Percentiles rank a stretch among this genome's conserved stretches.
phyloP scores from a whole-genome alignment of 2,329 filamentous ascomycete species.

The Penicillium italicum region DNA sequence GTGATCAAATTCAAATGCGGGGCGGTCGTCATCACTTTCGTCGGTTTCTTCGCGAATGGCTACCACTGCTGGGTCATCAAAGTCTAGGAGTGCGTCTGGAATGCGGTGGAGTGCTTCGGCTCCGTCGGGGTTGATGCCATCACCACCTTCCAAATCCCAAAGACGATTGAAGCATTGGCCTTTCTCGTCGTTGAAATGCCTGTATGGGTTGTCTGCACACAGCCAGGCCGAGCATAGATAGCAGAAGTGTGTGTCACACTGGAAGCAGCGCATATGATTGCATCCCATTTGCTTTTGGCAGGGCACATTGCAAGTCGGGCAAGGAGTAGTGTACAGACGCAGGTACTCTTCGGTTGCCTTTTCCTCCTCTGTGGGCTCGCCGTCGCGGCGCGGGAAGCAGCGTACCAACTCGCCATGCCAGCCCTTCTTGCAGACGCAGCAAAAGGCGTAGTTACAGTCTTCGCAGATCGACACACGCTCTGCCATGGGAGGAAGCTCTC shows the following conservation, averaged over 20 bases:
- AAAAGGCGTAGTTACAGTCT: constrained; percentile 87
- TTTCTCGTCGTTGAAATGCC: constrained; percentile 73
- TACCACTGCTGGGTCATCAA: constrained; percentile 23
- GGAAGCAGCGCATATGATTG: constrained; percentile 94
- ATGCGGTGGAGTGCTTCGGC: constrained; percentile 41
- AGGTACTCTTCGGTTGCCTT: constrained; percentile 84
- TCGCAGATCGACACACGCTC: constrained; percentile 81
- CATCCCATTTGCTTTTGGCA: constrained; percentile 90
- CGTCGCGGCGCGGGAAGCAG: constrained; percentile 59
- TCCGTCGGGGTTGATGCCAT: constrained; percentile 50
- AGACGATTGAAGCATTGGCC: constrained; percentile 77
- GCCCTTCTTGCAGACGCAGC: constrained; percentile 66
- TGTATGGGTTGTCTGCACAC: constrained; percentile 73
- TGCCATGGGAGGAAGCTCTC: constrained; percentile 46
- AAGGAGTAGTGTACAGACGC: constrained; percentile 74
- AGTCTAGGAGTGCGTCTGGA: constrained; percentile 38
- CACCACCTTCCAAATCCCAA: constrained; percentile 85
- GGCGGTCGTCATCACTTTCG: constrained; percentile 30
- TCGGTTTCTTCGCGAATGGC: constrained; percentile 15
- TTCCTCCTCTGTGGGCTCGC: constrained; percentile 77
- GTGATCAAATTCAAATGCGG: constrained; percentile 25
- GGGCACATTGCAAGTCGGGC: constrained; percentile 80
- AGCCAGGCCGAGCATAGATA: constrained; percentile 92
- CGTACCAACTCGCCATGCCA: constrained; percentile 93
- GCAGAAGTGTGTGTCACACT: constrained; percentile 89